Percentiles rank a stretch among this genome's conserved stretches.
phyloP scores from a whole-genome alignment of 2,329 filamentous ascomycete species.

The Neocucurbitaria cava region DNA sequence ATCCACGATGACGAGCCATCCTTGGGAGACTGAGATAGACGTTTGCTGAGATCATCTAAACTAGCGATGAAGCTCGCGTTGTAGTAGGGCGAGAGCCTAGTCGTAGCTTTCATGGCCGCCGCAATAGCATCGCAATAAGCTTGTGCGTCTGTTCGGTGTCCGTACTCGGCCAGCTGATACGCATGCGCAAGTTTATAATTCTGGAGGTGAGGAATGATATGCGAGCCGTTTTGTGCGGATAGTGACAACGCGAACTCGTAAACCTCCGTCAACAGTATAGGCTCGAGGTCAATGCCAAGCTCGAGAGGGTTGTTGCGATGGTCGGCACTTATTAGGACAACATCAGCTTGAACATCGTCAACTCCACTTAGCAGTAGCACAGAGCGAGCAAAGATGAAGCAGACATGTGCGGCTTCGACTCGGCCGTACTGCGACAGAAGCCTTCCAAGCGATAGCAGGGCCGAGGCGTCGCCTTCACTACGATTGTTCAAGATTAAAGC shows the following conservation, averaged over 20 bases:
- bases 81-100: conserved; percentile 86
- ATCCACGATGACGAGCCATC: conserved; percentile 88
- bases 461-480: conserved; percentile 77
- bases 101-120: conserved; percentile 77
- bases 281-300: conserved; percentile 80
- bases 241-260: conserved; percentile 90
- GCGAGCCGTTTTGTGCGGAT: conserved; percentile 58
- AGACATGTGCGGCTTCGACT: conserved; percentile 90
- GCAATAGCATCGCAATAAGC: conserved; percentile 90
- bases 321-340: conserved; percentile 86
- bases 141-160: conserved; percentile 80
- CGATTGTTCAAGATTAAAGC: conserved; percentile 87
- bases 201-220: conserved; percentile 79
- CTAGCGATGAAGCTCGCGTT: conserved; percentile 74
- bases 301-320: conserved; percentile 74
- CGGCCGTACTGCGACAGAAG: conserved; percentile 85
- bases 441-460: conserved; percentile 79
- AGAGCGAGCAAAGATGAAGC: conserved; percentile 83
- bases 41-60: conserved; percentile 82
- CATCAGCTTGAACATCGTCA: conserved; percentile 78
- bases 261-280: conserved; percentile 92
- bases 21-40: conserved; percentile 84
- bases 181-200: conserved; percentile 93
- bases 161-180: conserved; percentile 81
- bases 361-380: conserved; percentile 77